Evolutionary conservation across 2,329 filamentous ascomycete genomes (phyloP).

Genomic region (Penicillium brevicompactum): DNA sequence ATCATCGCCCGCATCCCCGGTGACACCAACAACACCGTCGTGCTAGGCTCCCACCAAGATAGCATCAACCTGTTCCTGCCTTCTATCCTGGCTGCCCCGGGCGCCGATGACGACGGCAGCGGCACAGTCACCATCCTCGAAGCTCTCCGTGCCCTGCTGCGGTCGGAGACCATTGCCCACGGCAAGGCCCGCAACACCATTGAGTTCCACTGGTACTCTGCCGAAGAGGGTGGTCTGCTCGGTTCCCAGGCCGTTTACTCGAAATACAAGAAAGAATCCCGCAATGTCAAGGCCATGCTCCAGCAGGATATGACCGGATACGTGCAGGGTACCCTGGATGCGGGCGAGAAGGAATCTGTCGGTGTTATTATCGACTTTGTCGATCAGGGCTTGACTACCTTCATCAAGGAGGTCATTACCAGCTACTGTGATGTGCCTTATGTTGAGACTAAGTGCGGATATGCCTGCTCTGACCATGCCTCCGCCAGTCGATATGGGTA

Average conservation of each 20-base stretch:
- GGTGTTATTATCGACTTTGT: conserved; percentile 94
- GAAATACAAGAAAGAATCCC: conserved; percentile 70
- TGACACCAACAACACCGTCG: conserved; percentile 77
- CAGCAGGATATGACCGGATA: conserved; percentile 99
- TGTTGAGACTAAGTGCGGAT: conserved; percentile 84
- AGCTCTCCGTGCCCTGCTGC: conserved; percentile 78
- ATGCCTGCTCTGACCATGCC: conserved; percentile 74
- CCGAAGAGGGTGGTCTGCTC: conserved; percentile 83
- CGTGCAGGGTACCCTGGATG: conserved; percentile 77
- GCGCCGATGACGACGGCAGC: conserved; percentile 93
- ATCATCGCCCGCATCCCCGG: conserved; percentile 92
- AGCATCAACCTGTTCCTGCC: conserved; percentile 93
- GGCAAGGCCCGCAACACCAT: conserved; percentile 81
- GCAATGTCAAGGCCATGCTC: conserved; percentile 91
- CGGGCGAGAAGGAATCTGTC: conserved; percentile 79
- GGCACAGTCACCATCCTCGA: conserved; percentile 95
- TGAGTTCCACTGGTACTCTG: conserved; percentile 96
- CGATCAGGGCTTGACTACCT: conserved; percentile 76
- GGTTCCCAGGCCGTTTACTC: conserved; percentile 89
- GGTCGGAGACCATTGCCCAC: conserved; percentile 67
- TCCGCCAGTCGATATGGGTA: conserved; percentile 68
- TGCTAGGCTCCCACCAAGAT: conserved; percentile 92
- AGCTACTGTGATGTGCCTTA: conserved; percentile 88
- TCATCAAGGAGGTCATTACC: conserved; percentile 86
- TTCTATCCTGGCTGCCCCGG: conserved; percentile 78